phyloP scores from a whole-genome alignment of 257 asterid genomes.

The Salvia rosmarinus region DNA sequence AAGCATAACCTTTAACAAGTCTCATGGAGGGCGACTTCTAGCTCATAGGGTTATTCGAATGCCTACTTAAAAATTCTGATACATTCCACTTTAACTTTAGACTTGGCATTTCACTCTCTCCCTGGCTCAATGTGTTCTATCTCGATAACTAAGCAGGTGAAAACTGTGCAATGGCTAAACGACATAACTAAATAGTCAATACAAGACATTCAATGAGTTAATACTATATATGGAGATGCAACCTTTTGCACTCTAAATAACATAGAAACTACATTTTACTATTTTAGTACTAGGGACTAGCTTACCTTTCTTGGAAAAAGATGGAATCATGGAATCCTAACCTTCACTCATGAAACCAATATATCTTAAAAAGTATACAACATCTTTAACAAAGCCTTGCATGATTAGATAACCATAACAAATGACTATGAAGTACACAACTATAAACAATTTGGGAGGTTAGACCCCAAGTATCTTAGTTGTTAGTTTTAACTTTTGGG shows the following conservation, averaged over 20 bases:
- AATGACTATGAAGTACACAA: not conserved
- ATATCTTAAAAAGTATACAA: not conserved
- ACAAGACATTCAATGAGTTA: not conserved
- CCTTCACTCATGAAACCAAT: not conserved
- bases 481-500: not conserved
- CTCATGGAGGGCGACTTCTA: not conserved
- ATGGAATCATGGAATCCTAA: too few species aligned
- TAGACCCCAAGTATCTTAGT: not conserved
- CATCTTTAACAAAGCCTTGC: not conserved
- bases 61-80: not conserved
- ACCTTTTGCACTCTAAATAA: not conserved
- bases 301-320: not conserved
- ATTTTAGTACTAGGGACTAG: not conserved
- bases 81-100: not conserved
- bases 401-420: not conserved
- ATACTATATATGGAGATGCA: slow-evolving; percentile 1
- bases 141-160: not conserved
- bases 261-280: too few species aligned
- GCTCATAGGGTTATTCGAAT: not conserved
- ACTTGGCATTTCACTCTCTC: slow-evolving; percentile 1
- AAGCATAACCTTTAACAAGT: not conserved
- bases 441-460: not conserved
- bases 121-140: not conserved
- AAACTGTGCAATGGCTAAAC: not conserved
- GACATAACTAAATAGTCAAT: not conserved